Percentiles rank a stretch among this genome's conserved stretches.
phyloP scores from a whole-genome alignment of 2,329 filamentous ascomycete species.

The Xylariaceae sp. region DNA sequence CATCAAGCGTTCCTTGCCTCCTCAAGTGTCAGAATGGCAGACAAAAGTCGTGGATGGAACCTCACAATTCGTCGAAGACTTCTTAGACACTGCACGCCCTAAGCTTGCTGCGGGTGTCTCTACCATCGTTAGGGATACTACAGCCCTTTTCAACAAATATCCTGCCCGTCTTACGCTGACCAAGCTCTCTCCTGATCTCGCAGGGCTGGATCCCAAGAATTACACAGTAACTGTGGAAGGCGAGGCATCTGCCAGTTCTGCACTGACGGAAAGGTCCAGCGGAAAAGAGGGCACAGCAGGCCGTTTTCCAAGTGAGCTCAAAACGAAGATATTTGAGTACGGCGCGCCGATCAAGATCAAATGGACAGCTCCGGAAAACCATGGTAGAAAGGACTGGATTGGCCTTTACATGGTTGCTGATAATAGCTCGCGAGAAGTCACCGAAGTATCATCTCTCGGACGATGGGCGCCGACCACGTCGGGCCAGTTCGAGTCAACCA shows the following conservation, averaged over 20 bases:
- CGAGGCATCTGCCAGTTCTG: constrained; percentile 47
- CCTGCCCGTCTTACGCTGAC: constrained; percentile 82
- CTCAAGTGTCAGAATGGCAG: constrained; percentile 77
- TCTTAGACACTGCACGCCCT: constrained; percentile 78
- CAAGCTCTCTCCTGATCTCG: constrained; percentile 71
- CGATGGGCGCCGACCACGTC: constrained; percentile 82
- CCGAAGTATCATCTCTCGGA: constrained; percentile 78
- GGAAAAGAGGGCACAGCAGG: constrained; percentile 71
- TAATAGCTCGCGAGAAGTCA: constrained; percentile 80
- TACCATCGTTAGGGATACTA: constrained; percentile 83
- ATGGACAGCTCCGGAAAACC: constrained; percentile 85
- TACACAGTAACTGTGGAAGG: constrained; percentile 76
- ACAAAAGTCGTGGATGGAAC: constrained; percentile 83
- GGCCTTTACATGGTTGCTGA: constrained; percentile 95
- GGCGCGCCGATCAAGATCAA: constrained; percentile 84
- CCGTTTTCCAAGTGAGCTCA: constrained; percentile 64
- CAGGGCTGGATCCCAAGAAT: constrained; percentile 72
- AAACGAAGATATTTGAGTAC: constrained; percentile 80
- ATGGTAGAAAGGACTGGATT: constrained; percentile 91
- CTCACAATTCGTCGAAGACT: constrained; percentile 83
- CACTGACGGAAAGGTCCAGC: constrained; percentile 56
- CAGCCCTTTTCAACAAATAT: constrained; percentile 82
- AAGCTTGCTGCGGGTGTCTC: constrained; percentile 84
- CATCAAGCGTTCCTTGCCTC: constrained; percentile 79
- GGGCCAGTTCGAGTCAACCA: constrained; percentile 70